phyloP scores from a whole-genome alignment of 139 green algal genomes.

The Nannochloris sp. region DNA sequence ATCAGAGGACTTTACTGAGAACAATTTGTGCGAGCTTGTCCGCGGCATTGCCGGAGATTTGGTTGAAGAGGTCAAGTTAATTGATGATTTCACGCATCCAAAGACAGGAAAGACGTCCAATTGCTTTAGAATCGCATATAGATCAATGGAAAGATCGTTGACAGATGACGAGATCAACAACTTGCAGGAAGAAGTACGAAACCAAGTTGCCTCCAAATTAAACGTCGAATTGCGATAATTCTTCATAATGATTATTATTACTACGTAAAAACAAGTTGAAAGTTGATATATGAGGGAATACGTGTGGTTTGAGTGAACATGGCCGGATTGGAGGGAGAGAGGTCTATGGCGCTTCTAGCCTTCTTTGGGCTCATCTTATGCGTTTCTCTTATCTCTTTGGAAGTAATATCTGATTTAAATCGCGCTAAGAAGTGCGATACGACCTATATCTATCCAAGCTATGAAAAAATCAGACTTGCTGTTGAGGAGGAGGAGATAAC shows the following conservation, averaged over 20 bases:
- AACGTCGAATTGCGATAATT: slow-evolving; percentile 59
- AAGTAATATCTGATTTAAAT: neutral
- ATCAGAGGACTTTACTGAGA: slow-evolving; percentile 84
- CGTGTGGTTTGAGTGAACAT: too few relatives aligned
- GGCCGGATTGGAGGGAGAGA: too few relatives aligned
- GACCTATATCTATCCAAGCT: slow-evolving; percentile 26
- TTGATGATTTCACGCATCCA: slow-evolving; percentile 93
- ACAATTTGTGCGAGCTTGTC: slow-evolving; percentile 96
- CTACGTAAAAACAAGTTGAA: neutral
- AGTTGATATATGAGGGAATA: neutral
- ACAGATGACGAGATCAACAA: slow-evolving; percentile 97
- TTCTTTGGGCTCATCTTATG: neutral
- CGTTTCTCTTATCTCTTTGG: neutral
- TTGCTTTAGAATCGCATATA: slow-evolving; percentile 95
- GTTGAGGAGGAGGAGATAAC: neutral
- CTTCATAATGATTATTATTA: neutral
- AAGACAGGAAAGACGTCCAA: slow-evolving; percentile 83
- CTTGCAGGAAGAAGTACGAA: slow-evolving; percentile 74
- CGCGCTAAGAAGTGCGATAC: slow-evolving; percentile 20
- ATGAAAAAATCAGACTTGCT: slow-evolving; percentile 8
- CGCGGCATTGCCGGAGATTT: slow-evolving; percentile 72
- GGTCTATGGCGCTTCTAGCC: too few relatives aligned
- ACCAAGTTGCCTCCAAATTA: slow-evolving; percentile 40
- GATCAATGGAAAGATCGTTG: slow-evolving; percentile 82
- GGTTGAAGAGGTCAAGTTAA: slow-evolving; percentile 89